Evolutionary conservation across 805 yeast genomes (phyloP).

Genomic region (Groenewaldozyma tartarivorans): DNA sequence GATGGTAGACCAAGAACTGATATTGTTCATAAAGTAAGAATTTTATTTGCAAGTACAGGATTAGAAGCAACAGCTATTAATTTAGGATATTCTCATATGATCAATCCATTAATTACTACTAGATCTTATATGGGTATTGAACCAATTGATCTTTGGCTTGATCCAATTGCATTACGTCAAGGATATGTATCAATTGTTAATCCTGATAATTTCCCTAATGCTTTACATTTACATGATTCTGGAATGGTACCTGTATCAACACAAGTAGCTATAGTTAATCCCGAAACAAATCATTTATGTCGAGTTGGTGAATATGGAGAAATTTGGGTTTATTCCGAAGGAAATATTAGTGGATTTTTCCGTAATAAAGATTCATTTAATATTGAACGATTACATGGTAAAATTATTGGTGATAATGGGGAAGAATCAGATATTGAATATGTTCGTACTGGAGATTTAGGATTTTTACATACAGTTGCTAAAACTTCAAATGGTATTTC

Average conservation of each 20-base stretch:
- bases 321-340: constrained; percentile 92
- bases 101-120: constrained; percentile 76
- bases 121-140: constrained; percentile 83
- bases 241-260: constrained; percentile 96
- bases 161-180: constrained; percentile 80
- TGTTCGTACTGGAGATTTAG: constrained; percentile 87
- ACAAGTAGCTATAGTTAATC: constrained; percentile 88
- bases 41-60: constrained; percentile 53
- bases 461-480: constrained; percentile 73
- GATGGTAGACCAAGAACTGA: constrained; percentile 63
- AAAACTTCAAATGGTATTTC: constrained; percentile 17
- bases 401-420: constrained; percentile 42
- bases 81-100: constrained; percentile 65
- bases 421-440: constrained; percentile 50
- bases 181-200: constrained; percentile 77
- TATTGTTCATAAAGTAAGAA: constrained; percentile 44
- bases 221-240: constrained; percentile 78
- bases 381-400: constrained; percentile 50
- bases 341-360: constrained; percentile 56
- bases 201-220: constrained; percentile 57
- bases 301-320: constrained; percentile 91
- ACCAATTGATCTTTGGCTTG: constrained; percentile 79
- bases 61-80: constrained; percentile 63
- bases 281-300: constrained; percentile 75
- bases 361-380: constrained; percentile 44